Evolutionary conservation across 495 filamentous ascomycete genomes (phyloP).

Genomic region (Lepraria neglecta): DNA sequence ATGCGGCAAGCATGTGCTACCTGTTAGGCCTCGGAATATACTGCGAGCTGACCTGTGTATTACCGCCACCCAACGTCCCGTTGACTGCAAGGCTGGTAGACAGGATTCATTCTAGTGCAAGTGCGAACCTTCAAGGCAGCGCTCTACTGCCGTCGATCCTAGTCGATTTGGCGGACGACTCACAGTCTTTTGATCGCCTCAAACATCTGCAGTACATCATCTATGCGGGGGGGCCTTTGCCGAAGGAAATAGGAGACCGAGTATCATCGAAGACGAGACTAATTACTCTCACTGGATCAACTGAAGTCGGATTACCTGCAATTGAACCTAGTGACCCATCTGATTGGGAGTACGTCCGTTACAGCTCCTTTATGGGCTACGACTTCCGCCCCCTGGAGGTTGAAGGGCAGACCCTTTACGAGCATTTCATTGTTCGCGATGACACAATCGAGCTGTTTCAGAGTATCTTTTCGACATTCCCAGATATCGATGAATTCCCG

Average conservation of each 20-base stretch:
- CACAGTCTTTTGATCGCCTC: slow-evolving; percentile 8
- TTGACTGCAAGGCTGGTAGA: slow-evolving; percentile 13
- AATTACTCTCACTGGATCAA: slow-evolving; percentile 15
- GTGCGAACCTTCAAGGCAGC: slow-evolving; percentile 14
- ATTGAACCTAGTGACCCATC: slow-evolving; percentile 8
- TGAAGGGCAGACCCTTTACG: slow-evolving; percentile 3
- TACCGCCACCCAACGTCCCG: slow-evolving; percentile 8
- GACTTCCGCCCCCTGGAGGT: slow-evolving; percentile 13
- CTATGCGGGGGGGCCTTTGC: slow-evolving; percentile 21
- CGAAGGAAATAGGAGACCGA: slow-evolving; percentile 16
- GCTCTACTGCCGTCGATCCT: slow-evolving; percentile 13
- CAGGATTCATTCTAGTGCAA: background rate
- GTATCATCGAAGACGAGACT: slow-evolving; percentile 18
- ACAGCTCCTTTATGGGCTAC: slow-evolving; percentile 15
- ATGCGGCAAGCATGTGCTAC: slow-evolving; percentile 12
- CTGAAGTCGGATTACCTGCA: slow-evolving; percentile 16
- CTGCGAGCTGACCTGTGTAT: slow-evolving; percentile 7
- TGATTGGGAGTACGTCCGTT: slow-evolving; percentile 23
- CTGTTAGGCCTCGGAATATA: slow-evolving; percentile 8
- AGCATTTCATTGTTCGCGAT: slow-evolving; percentile 6
- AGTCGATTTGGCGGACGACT: background rate
- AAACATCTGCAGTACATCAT: slow-evolving; percentile 7
- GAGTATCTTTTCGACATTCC: slow-evolving; percentile 34
- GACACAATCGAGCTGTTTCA: slow-evolving; percentile 1
- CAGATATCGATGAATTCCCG: slow-evolving; percentile 43